These are phyloP conservation scores for Pichia deserticola DNA, from an alignment of 805 yeast species.

Conservation along the genomic window DNA sequence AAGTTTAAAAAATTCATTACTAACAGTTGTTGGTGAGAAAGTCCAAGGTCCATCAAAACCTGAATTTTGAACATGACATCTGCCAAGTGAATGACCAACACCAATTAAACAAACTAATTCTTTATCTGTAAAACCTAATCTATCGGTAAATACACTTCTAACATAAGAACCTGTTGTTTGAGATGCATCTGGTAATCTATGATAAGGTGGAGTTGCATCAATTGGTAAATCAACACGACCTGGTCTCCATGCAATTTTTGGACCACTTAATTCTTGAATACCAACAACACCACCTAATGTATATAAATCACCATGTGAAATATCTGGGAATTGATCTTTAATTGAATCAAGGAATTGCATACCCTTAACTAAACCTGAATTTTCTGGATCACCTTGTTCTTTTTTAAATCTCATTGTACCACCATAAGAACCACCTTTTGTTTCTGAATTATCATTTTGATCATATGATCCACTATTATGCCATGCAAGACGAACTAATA, in stretches of 20 bases:
- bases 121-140: slow-evolving; percentile 41
- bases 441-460: slow-evolving; percentile 33
- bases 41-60: slow-evolving; percentile 93
- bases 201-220: slow-evolving; percentile 36
- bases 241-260: slow-evolving; percentile 49
- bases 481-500: slow-evolving; percentile 42
- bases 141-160: slow-evolving; percentile 33
- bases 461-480: slow-evolving; percentile 44
- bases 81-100: slow-evolving; percentile 40
- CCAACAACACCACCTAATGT: slow-evolving; percentile 65
- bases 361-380: slow-evolving; percentile 46
- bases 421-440: slow-evolving; percentile 41
- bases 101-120: slow-evolving; percentile 42
- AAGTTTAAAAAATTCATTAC: slow-evolving; percentile 65
- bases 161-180: slow-evolving; percentile 38
- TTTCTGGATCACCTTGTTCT: slow-evolving; percentile 45
- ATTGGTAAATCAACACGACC: slow-evolving; percentile 36
- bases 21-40: slow-evolving; percentile 63
- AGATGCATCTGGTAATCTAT: slow-evolving; percentile 45
- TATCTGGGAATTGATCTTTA: slow-evolving; percentile 48
- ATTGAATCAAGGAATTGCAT: slow-evolving; percentile 50
- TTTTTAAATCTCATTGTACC: slow-evolving; percentile 45
- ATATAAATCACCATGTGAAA: slow-evolving; percentile 63
- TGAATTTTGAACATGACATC: slow-evolving; percentile 47
- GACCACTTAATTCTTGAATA: slow-evolving; percentile 59